Evolutionary conservation across 2,329 filamentous ascomycete genomes (phyloP), one percentile per base, ranked within the genome.

Genomic region (Delphinella strobiligena): DNA sequence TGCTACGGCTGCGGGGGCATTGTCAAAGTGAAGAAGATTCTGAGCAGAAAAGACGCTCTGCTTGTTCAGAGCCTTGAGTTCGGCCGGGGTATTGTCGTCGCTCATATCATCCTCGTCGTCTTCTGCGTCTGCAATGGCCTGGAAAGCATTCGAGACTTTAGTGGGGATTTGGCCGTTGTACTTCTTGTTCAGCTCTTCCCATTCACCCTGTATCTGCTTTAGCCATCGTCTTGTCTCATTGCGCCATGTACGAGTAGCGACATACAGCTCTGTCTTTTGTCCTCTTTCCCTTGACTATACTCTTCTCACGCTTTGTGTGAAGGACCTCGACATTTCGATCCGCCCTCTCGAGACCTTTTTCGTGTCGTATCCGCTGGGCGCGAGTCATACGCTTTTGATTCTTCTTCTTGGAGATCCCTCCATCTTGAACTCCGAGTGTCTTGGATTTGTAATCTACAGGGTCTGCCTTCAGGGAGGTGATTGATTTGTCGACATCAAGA

Each of bases 401-500:
- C 45, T 65, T 53, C 61, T 80, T 84, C 60, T 83, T 86, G 40
- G 64, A 62, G 8, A 89, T 69, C 19, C 84, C 83, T 14, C 77
- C 71, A 54, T 78, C 74, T 48, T 82, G 79, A 12, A 79, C 74
- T 30, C 75, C 75, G 31, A 86, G 74, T 14, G 84, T 69, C n/a
- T 82, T 78, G 19, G 78, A 75, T 4, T 77, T 72, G 44, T 64
- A 56, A 46, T 70, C 62, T 42, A 61, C 56, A 5, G 67, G 61
- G 33, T 69, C 62, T 9, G 69, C 65, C 44, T 69, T 62, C 43
- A 72, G 60, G 29, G 74, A 63, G 54, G 80, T 81, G 16, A 83
- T 67, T 5, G 78, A 81, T 61, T 82, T 82, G 67, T 84, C 79
- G 32, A 74, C 73, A 61, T 82, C 64, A 59, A 84, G 78, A 51